These are phyloP conservation scores for Solanum peruvianum DNA, from an alignment of 257 asterid genomes.

Conservation along the genomic window DNA sequence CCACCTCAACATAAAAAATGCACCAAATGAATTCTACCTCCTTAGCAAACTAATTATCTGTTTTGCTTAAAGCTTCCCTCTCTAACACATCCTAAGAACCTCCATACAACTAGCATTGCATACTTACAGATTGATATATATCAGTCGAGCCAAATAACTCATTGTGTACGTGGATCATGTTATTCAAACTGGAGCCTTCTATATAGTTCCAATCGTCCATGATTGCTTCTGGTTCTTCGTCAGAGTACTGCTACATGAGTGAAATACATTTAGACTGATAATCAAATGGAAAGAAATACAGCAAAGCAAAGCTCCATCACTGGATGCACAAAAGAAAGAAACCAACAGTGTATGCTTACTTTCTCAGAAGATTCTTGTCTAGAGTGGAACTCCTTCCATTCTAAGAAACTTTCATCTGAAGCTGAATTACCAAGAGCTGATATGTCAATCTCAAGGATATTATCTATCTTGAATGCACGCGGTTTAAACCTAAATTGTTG, in stretches of 20 bases:
- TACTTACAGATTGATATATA: constrained; percentile 47
- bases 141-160: constrained; percentile 75
- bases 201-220: constrained; percentile 54
- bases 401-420: constrained; percentile 43
- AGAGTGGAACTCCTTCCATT: constrained; percentile 70
- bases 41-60: neutral
- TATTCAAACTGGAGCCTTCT: constrained; percentile 46
- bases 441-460: constrained; percentile 58
- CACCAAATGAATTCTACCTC: neutral
- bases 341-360: constrained; percentile 15
- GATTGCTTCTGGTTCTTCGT: constrained; percentile 31
- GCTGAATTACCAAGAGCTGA: constrained; percentile 46
- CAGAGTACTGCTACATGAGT: constrained; percentile 22
- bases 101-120: neutral
- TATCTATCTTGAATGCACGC: constrained; percentile 62
- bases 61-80: neutral
- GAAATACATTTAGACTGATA: neutral
- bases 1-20: neutral
- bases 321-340: neutral
- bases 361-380: constrained; percentile 45
- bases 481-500: constrained; percentile 67
- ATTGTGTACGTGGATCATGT: constrained; percentile 53
- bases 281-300: neutral
- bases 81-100: neutral
- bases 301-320: neutral